Evolutionary conservation across 805 yeast genomes (phyloP), one percentile per base, ranked within the genome.

Genomic region (Metschnikowia proteae): DNA sequence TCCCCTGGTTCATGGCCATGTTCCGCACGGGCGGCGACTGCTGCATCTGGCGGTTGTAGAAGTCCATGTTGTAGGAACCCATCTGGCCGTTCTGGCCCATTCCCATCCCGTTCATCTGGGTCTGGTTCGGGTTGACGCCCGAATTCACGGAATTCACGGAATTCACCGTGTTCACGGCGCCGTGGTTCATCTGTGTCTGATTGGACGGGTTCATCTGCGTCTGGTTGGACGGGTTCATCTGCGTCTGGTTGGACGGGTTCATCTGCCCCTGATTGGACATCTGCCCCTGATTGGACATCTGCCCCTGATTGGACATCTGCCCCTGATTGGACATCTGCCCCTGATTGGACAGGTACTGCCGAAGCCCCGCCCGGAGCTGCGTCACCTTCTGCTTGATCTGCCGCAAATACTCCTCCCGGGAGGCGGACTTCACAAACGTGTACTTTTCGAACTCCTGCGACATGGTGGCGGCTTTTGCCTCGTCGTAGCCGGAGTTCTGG

Each of bases 391-490:
- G 68, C 56, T 64, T 71, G 61, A 63, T 72, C 52, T 70, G 64
- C 56, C 60, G 68, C 61, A 61, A 73, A 59, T 86, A 86, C 51
- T 82, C 83, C 46, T 77, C 79, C 55, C 81, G 80, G 22, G 79
- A 70, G 7, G 74, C 73, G 9, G 88, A 74, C 48, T 81, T 81
- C 48, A 75, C 73, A 61, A 75, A 85, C 25, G 88, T 78, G 56
- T 75, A 80, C 50, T 81, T 79, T 61, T 86, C 94, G 56, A 83
- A 84, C 59, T 84, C 88, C 57, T 81, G 84, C 3, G 90, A 89
- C 56, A 82, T 77, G 44, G 60, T 53, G 13, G 65, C 61, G 17
- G 73, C 74, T 45, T 67, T 66, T 42, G 65, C 68, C 22, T 65
- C 64, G 49, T 69, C 70, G 47, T 61, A 68, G 47, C 56, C 62